Evolutionary conservation across 345 rosid genomes (phyloP).

Genomic region (Bretschneidera sinensis): DNA sequence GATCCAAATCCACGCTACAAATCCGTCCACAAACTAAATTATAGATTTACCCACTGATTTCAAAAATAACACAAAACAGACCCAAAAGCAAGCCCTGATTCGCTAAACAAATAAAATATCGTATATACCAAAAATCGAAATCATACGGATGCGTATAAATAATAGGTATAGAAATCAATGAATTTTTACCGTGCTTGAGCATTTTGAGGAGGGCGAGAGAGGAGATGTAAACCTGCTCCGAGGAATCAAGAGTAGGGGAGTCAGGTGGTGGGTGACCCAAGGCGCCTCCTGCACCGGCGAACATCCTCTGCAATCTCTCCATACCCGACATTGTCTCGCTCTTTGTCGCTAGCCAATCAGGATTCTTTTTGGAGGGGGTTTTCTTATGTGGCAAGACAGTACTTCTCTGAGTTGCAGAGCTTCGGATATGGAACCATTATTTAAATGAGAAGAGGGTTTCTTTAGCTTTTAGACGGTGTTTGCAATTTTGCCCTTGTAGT

Average conservation of each 20-base stretch:
- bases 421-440: too few relatives aligned
- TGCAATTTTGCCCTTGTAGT: too few relatives aligned
- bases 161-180: neutral
- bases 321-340: constrained; percentile 55
- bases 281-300: constrained; percentile 69
- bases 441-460: too few relatives aligned
- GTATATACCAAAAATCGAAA: neutral
- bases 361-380: too few relatives aligned
- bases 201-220: constrained; percentile 84
- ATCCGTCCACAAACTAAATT: neutral
- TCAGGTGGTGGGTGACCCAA: constrained; percentile 72
- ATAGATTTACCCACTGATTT: neutral
- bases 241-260: constrained; percentile 69
- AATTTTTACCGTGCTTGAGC: constrained; percentile 66
- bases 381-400: too few relatives aligned
- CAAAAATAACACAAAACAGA: neutral
- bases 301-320: constrained; percentile 75
- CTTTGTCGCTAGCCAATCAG: too few relatives aligned
- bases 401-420: too few relatives aligned
- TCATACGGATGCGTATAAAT: neutral
- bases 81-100: constrained; percentile 10
- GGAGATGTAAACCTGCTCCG: constrained; percentile 85
- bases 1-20: too few relatives aligned
- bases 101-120: neutral
- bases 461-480: too few relatives aligned